Percentiles rank a stretch among this genome's conserved stretches.
phyloP scores from a whole-genome alignment of 1,284 basidiomycete genomes.

The Wolfiporia cocos region DNA sequence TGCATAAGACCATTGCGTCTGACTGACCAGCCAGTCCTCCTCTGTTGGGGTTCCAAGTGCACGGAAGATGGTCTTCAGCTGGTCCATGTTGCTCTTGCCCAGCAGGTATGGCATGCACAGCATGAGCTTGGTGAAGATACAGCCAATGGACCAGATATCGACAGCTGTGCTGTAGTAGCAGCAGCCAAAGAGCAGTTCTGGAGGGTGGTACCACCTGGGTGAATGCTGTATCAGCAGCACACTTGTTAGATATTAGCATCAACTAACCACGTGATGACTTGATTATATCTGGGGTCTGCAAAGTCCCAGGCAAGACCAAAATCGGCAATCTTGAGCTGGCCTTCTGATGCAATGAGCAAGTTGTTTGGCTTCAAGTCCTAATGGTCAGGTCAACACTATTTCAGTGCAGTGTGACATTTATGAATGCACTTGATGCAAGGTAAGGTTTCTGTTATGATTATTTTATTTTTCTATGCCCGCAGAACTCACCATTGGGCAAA shows the following conservation, averaged over 20 bases:
- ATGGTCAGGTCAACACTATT: no score
- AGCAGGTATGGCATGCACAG: conserved; percentile 90
- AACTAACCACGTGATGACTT: conserved; percentile 89
- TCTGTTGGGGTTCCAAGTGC: conserved; percentile 95
- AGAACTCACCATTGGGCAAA: no score
- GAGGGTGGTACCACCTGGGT: conserved; percentile 92
- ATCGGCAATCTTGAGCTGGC: conserved; percentile 96
- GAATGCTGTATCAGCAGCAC: no score
- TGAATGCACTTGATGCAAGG: no score
- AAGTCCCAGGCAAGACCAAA: conserved; percentile 98
- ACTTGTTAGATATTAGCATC: no score
- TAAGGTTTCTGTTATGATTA: no score
- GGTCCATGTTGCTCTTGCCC: conserved; percentile 94
- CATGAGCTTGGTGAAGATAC: conserved; percentile 96
- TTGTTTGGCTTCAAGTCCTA: conserved; percentile 99
- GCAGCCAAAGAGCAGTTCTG: conserved; percentile 86
- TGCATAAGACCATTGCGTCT: background rate
- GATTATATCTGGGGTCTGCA: conserved; percentile 86
- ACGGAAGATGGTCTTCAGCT: conserved; percentile 90
- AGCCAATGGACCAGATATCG: conserved; percentile 94
- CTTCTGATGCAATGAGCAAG: conserved; percentile 87
- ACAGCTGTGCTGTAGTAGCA: conserved; percentile 86
- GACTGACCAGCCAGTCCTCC: conserved; percentile 89
- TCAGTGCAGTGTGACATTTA: no score
- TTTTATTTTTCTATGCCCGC: no score